Base-by-base conservation (phyloP, 1,139 yeast genomes). In the Candida frijolesensis region DNA sequence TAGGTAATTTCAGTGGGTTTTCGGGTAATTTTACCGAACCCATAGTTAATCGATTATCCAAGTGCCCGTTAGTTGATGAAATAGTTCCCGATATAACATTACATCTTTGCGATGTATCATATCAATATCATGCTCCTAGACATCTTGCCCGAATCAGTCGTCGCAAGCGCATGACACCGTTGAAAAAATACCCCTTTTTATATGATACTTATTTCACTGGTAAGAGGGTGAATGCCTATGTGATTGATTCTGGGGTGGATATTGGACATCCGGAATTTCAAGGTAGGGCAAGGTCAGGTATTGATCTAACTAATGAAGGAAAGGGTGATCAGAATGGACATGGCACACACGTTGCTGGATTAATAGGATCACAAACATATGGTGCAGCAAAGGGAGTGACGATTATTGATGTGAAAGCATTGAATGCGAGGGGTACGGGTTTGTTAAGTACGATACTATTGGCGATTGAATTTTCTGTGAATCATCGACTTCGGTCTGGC, bases 281-380 rank as follows among this genome's bases (percentile, higher is more conserved):
- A 54, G 85, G 84, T 0, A 70, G 95, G 50, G 90, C 84, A 0
- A 54, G 57, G 2, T 57, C 63, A 46, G 92, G 90, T 0, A 72
- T 63, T 12, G 89, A 85, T 60, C 78, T 83, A 51, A 83, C 89
- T 0, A 74, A 71, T 1, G 86, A 82, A 62, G 89, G 84, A 0
- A 58, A 68, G 0, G 87, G 87, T 0, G 94, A 87, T 61, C 57
- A 60, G 5, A 84, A 84, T 60, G 94, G 94, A 0, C 95, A 87
- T 62, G 87, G 89, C 1, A 89, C 97, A 0, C 96, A 91, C 66
- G 96, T 90, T 4, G 96, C 97, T 0, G 96, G 97, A 0, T 66
- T 90, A 11, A 78, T 89, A 39, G 97, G 95, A 0, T 87, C 96
- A 0, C 68, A 64, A 35, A 81, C 85, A 0, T 90, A 75, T 64